Base-by-base conservation (phyloP, 2,329 filamentous ascomycete genomes). In the Pseudogymnoascus sp. region DNA sequence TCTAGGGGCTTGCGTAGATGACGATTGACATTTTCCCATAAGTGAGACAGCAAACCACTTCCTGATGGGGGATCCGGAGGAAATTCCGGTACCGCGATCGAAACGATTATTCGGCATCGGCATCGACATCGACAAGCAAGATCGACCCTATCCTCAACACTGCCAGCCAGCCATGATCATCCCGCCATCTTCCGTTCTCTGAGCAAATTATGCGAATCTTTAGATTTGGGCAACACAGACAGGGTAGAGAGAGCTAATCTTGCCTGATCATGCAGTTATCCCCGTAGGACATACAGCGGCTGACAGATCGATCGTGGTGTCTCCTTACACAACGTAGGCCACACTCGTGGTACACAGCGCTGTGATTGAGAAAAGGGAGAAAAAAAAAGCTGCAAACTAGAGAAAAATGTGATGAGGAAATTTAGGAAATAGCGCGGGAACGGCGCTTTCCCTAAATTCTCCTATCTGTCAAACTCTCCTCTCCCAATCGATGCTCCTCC, bases 281-380 rank as follows among this genome's bases (percentile, higher is more conserved):
- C 42, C 8, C 6, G 25, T 31, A 11, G n/a, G 25, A 53, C 46
- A 53, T 53, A 53, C 14, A 53, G 46, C 23, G 46, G 46, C 46
- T 31, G 25, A 53, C 46, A 53, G 46, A 53, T 53, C 46, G 46
- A 53, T 53, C 46, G 46, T 50, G 12, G 44, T 53, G 25, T 53
- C 12, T 53, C 46, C 46, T 53, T 53, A 31, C 46, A 53, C 46
- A 53, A 18, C 46, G 8, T n/a, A 53, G 25, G 46, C 46, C 46
- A 50, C 3, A 25, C 25, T 53, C 25, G 14, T 4, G 46, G 25
- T 31, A 53, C 46, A 53, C 25, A 53, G 25, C 46, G 8, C 16
- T 53, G 46, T 53, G n/a, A 31, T n/a, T 53, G 25, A 31, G 25
- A 11, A 53, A 18, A 31, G 7, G 2, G 25, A 16, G 46, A 31